Percentiles rank a stretch among this genome's conserved stretches.
These are phyloP conservation scores for Parasitella parasitica DNA, from an alignment of 371 early-diverging fungal species.

Conservation along the genomic window DNA sequence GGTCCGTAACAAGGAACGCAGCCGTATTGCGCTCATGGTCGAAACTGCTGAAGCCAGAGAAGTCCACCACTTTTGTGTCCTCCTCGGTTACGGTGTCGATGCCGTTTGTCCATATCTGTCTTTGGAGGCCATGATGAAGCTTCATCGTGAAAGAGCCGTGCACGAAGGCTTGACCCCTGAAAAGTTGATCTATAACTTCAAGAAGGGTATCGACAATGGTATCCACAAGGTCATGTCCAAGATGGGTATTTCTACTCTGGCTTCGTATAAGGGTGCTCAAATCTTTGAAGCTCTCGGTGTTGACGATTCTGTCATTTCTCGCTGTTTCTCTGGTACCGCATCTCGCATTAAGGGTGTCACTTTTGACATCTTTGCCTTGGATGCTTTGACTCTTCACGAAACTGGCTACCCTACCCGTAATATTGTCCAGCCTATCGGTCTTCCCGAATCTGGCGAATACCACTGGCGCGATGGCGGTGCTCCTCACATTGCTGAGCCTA, in stretches of 20 bases:
- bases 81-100: constrained; percentile 97
- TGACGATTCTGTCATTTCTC: constrained; percentile 81
- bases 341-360: constrained; percentile 92
- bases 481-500: constrained; percentile 90
- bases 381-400: constrained; percentile 87
- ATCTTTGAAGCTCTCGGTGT: constrained; percentile 97
- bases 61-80: constrained; percentile 94
- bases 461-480: constrained; percentile 96
- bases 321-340: constrained; percentile 94
- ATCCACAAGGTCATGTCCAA: constrained; percentile 98
- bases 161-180: constrained; percentile 49
- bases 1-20: constrained; percentile 84
- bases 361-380: constrained; percentile 85
- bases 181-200: constrained; percentile 76
- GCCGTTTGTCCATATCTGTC: constrained; percentile 94
- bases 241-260: constrained; percentile 98
- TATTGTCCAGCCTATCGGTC: constrained; percentile 55
- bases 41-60: constrained; percentile 96
- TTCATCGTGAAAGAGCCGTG: constrained; percentile 80
- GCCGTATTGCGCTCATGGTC: constrained; percentile 84
- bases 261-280: constrained; percentile 97
- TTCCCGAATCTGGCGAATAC: constrained; percentile 95
- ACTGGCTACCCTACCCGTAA: constrained; percentile 79
- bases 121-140: constrained; percentile 84
- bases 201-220: constrained; percentile 88